Conservation (phyloP, 805 yeast species). For the Starmera quercuum region DNA sequence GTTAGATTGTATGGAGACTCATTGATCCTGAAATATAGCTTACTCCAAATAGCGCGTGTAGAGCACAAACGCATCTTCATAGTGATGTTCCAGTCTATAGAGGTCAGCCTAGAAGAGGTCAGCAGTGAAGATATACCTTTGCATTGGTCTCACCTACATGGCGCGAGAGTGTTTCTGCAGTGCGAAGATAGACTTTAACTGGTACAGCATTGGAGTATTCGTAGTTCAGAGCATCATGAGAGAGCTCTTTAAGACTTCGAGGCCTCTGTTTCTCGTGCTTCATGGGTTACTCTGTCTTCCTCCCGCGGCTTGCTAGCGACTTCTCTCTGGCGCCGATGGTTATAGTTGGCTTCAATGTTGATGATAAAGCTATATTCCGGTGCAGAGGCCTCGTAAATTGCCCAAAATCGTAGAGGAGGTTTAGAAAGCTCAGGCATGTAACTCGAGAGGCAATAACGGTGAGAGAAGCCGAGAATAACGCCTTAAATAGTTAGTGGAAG, state of each 20-base stretch:
- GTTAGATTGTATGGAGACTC: neutral
- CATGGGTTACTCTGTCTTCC: neutral
- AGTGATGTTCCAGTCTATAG: conserved; percentile 33
- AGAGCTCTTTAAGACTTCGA: conserved; percentile 26
- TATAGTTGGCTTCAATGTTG: too few relatives aligned
- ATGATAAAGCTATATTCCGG: too few relatives aligned
- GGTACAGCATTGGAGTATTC: conserved; percentile 45
- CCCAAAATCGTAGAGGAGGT: too few relatives aligned
- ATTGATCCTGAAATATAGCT: neutral
- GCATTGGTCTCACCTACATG: conserved; percentile 24
- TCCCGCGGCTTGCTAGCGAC: conserved; percentile 5
- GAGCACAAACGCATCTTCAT: conserved; percentile 45
- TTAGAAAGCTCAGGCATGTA: too few relatives aligned
- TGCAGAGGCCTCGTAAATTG: too few relatives aligned
- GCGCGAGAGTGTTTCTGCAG: conserved; percentile 38
- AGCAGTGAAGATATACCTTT: neutral
- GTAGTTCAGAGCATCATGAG: conserved; percentile 43
- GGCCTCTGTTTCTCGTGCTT: neutral
- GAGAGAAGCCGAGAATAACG: too few relatives aligned
- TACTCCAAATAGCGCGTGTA: conserved; percentile 51
- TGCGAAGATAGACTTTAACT: conserved; percentile 46
- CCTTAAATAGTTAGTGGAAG: too few relatives aligned
- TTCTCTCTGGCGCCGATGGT: too few relatives aligned
- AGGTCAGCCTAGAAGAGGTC: conserved; percentile 28
- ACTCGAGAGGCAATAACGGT: too few relatives aligned